phyloP scores from a whole-genome alignment of 2,329 filamentous ascomycete species.

The Exophiala xenobiotica region DNA sequence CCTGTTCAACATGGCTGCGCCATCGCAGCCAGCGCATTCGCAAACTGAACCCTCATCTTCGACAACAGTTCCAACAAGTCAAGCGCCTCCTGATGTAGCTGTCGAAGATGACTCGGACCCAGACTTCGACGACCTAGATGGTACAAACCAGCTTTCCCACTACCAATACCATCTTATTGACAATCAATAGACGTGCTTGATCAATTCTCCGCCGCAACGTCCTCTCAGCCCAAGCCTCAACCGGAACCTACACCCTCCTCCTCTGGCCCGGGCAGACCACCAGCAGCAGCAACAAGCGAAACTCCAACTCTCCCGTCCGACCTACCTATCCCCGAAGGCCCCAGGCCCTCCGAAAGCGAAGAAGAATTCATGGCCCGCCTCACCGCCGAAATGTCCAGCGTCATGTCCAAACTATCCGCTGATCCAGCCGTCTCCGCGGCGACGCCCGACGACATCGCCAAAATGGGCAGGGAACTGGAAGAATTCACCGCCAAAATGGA shows the following conservation, averaged over 20 bases:
- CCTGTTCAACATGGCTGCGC: slow-evolving; percentile 20
- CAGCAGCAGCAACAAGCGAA: slow-evolving; percentile 34
- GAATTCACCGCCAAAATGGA: slow-evolving; percentile 36
- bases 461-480: slow-evolving; percentile 32
- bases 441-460: slow-evolving; percentile 26
- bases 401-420: slow-evolving; percentile 25
- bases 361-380: slow-evolving; percentile 30
- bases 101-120: slow-evolving; percentile 72
- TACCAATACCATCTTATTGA: neutral
- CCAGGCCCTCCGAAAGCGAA: slow-evolving; percentile 30
- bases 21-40: slow-evolving; percentile 8
- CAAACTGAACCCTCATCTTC: neutral
- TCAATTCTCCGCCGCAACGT: slow-evolving; percentile 67
- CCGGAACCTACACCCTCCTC: slow-evolving; percentile 34
- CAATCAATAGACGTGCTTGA: slow-evolving; percentile 74
- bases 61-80: neutral
- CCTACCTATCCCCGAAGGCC: slow-evolving; percentile 33
- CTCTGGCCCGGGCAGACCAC: slow-evolving; percentile 37
- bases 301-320: slow-evolving; percentile 21
- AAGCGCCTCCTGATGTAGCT: slow-evolving; percentile 11
- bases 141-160: slow-evolving; percentile 45
- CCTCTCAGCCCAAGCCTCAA: slow-evolving; percentile 37
- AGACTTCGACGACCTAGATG: slow-evolving; percentile 93
- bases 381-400: slow-evolving; percentile 30
- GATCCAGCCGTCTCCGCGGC: slow-evolving; percentile 25